Conservation (phyloP, 768 basidiomycete species). For the Phylloporus sp. region DNA sequence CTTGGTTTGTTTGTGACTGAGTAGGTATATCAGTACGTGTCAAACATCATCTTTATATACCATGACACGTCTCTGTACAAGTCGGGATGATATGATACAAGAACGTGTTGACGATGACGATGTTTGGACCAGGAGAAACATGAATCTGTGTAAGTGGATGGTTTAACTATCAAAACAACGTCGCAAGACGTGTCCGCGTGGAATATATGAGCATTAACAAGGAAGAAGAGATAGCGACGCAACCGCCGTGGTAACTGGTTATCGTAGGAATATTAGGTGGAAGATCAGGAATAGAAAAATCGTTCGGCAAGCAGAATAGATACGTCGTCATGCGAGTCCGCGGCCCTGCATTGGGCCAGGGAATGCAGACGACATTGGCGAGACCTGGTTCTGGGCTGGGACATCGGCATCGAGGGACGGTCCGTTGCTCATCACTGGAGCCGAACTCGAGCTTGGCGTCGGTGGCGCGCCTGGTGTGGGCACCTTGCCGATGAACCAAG, state of each 20-base stretch:
- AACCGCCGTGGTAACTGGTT: slow-evolving; percentile 14
- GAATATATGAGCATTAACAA: slow-evolving; percentile 27
- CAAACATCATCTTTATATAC: background rate
- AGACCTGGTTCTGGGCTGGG: slow-evolving; percentile 46
- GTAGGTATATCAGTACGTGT: no score
- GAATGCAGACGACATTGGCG: slow-evolving; percentile 83
- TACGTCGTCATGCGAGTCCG: slow-evolving; percentile 21
- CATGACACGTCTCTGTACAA: no score
- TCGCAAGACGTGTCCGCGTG: slow-evolving; percentile 12
- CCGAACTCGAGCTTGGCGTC: slow-evolving; percentile 47
- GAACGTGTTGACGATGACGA: slow-evolving; percentile 13
- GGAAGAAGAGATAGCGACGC: slow-evolving; percentile 24
- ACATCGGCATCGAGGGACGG: slow-evolving; percentile 36
- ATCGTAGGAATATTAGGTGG: slow-evolving; percentile 20
- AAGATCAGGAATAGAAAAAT: slow-evolving; percentile 17
- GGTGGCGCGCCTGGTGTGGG: slow-evolving; percentile 40
- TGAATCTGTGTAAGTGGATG: slow-evolving; percentile 16
- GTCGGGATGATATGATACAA: slow-evolving; percentile 20
- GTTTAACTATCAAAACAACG: slow-evolving; percentile 12
- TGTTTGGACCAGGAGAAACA: slow-evolving; percentile 12
- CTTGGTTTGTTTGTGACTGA: no score
- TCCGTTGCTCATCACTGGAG: slow-evolving; percentile 27
- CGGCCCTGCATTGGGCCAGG: slow-evolving; percentile 36
- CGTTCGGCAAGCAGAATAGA: slow-evolving; percentile 19
- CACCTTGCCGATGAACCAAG: slow-evolving; percentile 95